Evolutionary conservation across 2,329 filamentous ascomycete species (phyloP).

Genomic region (Colletotrichum sojae): DNA sequence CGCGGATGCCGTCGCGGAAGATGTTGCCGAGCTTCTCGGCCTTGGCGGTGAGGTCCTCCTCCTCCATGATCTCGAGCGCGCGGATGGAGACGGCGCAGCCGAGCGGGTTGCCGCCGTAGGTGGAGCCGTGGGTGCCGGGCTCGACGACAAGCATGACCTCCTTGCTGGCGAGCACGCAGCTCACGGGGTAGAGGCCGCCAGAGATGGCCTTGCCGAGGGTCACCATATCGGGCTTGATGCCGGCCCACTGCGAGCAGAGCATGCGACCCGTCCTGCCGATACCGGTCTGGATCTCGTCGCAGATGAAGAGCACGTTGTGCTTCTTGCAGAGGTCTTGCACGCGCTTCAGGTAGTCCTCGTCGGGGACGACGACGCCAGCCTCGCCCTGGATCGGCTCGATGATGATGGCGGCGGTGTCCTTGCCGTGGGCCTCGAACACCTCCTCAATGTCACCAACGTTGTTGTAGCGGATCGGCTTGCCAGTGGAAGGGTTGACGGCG

Average conservation of each 20-base stretch:
- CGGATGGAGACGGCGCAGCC: conserved; percentile 96
- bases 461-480: conserved; percentile 86
- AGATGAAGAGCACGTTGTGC: conserved; percentile 96
- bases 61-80: conserved; percentile 92
- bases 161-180: conserved; percentile 87
- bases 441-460: conserved; percentile 85
- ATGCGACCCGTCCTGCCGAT: conserved; percentile 95
- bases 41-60: conserved; percentile 84
- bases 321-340: conserved; percentile 91
- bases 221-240: conserved; percentile 95
- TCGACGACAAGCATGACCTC: conserved; percentile 97
- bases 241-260: conserved; percentile 94
- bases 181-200: conserved; percentile 99
- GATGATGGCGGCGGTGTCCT: conserved; percentile 91
- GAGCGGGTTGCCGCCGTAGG: conserved; percentile 97
- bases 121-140: conserved; percentile 96
- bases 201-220: conserved; percentile 98
- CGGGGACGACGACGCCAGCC: conserved; percentile 95
- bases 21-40: conserved; percentile 85
- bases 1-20: conserved; percentile 84
- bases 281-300: conserved; percentile 98
- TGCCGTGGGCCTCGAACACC: conserved; percentile 83
- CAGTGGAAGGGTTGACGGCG: conserved; percentile 80
- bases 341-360: conserved; percentile 86
- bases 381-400: conserved; percentile 98